Evolutionary conservation across 129 eudicot genomes (phyloP), one percentile per base, ranked within the genome.

Genomic region (Flaveria bidentis): DNA sequence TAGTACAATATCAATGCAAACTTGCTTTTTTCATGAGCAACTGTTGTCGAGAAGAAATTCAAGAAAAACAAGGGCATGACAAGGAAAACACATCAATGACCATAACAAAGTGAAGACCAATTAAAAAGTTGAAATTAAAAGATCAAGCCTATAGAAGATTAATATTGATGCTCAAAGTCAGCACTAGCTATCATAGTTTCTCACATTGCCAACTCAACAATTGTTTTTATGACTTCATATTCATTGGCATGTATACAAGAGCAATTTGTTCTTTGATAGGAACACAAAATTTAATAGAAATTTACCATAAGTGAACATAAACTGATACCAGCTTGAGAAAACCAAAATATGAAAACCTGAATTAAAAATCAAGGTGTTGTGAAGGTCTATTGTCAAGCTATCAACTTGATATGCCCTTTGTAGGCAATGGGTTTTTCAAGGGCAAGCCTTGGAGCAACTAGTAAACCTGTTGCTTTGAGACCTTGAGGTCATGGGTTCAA

Each of bases 191-290:
- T n/a, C 9, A 74, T 45, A 60, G 41, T 45, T 60, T 74, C 71
- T 75, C 71, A 62, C 28, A 23, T 26, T 61, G 71, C 58, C 52
- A 47, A 28, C 79, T 75, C 60, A 62, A 7, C 49, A 41, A 26
- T 30, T 50, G 20, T n/a, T 52, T 52, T 52, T 52, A 52, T 16
- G 23, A 52, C 58, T 16, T 52, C 17, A 52, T 52, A 52, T 52
- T 52, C 58, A 5, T 52, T 52, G 6, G 58, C 23, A 14, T 52
- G 22, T 52, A 52, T 52, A n/a, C 7, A 23, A 16, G 5, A 52
- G 20, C 58, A 52, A n/a, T 52, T 52, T n/a, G 23, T n/a, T 52
- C 58, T 52, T 52, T 52, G 16, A 52, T n/a, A 4, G 23, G 11
- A 52, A 20, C n/a, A 7, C 16, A 50, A 15, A n/a, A 49, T 17